These are phyloP conservation scores for Flaveria bidentis DNA, from an alignment of 129 eudicot species.

Conservation along the genomic window DNA sequence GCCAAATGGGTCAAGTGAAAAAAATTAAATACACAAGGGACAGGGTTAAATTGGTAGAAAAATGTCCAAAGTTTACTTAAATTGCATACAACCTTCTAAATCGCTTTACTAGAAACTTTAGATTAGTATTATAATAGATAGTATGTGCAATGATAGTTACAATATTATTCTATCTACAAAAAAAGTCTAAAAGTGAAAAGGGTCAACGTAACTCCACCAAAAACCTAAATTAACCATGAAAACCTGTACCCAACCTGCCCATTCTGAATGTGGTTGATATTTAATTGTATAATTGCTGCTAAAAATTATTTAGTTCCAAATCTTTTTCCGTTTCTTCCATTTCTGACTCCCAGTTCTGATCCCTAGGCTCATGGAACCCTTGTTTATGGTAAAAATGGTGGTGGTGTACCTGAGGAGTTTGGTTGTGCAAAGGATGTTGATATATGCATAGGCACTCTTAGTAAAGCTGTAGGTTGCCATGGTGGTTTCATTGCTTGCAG, in stretches of 20 bases:
- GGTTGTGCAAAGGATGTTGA: constrained; percentile 84
- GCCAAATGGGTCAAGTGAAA: neutral
- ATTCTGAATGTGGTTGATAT: constrained; percentile 11
- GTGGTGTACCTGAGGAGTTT: constrained; percentile 90
- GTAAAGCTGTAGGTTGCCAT: constrained; percentile 99
- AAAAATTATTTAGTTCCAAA: neutral
- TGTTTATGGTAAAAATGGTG: constrained; percentile 92
- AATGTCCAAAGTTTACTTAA: neutral
- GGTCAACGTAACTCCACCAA: neutral
- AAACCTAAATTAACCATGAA: neutral
- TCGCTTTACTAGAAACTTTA: neutral
- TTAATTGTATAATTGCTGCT: neutral
- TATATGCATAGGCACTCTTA: constrained; percentile 93
- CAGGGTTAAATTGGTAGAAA: neutral
- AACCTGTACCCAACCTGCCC: neutral
- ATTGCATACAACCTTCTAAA: neutral
- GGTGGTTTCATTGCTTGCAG: constrained; percentile 99
- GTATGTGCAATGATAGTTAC: neutral
- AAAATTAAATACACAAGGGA: neutral
- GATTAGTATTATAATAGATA: neutral
- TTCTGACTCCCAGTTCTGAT: constrained; percentile 9
- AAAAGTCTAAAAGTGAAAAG: neutral
- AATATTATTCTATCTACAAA: neutral
- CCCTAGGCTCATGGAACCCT: constrained; percentile 97
- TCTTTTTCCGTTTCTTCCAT: neutral